Evolutionary conservation across 1,284 basidiomycete species (phyloP).

Genomic region (Fomitiporia mediterranea): DNA sequence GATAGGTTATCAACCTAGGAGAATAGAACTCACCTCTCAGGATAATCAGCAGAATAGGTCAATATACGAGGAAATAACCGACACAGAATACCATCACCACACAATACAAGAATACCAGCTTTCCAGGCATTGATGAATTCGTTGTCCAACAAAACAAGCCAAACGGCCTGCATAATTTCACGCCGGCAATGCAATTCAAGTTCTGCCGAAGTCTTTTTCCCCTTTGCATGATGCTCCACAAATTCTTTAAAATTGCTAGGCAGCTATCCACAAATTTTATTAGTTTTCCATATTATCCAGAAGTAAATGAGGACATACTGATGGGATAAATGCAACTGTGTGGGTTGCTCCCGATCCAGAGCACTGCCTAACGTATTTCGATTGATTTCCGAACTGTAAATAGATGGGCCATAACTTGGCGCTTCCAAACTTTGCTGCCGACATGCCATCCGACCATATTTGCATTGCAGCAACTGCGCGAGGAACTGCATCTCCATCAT

Average conservation of each 20-base stretch:
- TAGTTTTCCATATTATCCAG: too few relatives aligned
- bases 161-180: slow-evolving; percentile 33
- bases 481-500: not conserved
- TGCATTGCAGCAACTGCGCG: slow-evolving; percentile 28
- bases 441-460: slow-evolving; percentile 33
- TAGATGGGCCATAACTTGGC: slow-evolving; percentile 34
- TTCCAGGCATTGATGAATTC: slow-evolving; percentile 32
- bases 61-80: slow-evolving; percentile 29
- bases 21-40: slow-evolving; percentile 30
- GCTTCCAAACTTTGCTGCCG: slow-evolving; percentile 31
- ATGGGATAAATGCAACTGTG: slow-evolving; percentile 33
- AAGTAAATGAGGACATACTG: slow-evolving; percentile 24
- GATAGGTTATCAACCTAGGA: not conserved
- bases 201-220: slow-evolving; percentile 17
- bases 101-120: slow-evolving; percentile 29
- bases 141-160: slow-evolving; percentile 28
- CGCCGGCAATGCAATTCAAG: slow-evolving; percentile 28
- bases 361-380: slow-evolving; percentile 27
- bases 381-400: slow-evolving; percentile 31
- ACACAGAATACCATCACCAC: slow-evolving; percentile 27
- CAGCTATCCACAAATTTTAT: too few relatives aligned
- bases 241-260: slow-evolving; percentile 23
- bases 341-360: slow-evolving; percentile 24
- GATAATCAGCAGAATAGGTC: slow-evolving; percentile 33
- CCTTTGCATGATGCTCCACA: slow-evolving; percentile 23